Percentiles rank a stretch among this genome's conserved stretches.
phyloP scores from a whole-genome alignment of 2,329 filamentous ascomycete species.

The Colletotrichum lupini region DNA sequence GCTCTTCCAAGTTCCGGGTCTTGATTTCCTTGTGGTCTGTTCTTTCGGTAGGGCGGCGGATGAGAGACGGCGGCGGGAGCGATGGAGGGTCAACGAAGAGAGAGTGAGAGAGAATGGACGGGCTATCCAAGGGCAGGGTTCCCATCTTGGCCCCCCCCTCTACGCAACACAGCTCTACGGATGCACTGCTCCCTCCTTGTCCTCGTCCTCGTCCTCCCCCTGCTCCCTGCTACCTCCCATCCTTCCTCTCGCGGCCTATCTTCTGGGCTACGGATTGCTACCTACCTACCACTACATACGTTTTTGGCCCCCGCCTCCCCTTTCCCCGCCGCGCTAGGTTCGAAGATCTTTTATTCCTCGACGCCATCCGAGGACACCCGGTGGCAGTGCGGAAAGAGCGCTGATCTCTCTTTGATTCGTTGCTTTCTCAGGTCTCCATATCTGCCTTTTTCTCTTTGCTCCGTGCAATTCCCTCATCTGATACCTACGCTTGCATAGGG shows the following conservation, averaged over 20 bases:
- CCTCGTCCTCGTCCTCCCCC: neutral
- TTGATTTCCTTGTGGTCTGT: neutral
- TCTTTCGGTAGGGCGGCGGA: constrained; percentile 5
- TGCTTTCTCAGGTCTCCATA: too few relatives aligned
- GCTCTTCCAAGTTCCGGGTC: neutral
- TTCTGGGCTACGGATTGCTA: neutral
- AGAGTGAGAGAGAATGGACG: neutral
- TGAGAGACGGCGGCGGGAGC: constrained; percentile 14
- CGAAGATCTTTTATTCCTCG: constrained; percentile 24
- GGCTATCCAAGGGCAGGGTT: constrained; percentile 1
- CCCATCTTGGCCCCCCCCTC: constrained; percentile 1
- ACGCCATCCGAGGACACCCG: constrained; percentile 10
- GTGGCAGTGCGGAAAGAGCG: constrained; percentile 16
- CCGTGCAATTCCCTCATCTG: constrained; percentile 8
- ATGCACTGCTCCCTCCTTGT: too few relatives aligned
- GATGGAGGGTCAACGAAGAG: neutral
- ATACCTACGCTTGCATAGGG: neutral
- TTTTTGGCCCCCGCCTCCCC: neutral
- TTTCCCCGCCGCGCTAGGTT: constrained; percentile 29
- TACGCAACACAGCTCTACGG: neutral
- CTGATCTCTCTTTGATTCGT: neutral
- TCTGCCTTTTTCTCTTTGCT: neutral
- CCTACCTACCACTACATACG: neutral
- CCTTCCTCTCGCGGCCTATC: neutral
- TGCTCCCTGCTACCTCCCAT: neutral